phyloP scores from a whole-genome alignment of 768 basidiomycete genomes.

The Lactarius akahatsu region DNA sequence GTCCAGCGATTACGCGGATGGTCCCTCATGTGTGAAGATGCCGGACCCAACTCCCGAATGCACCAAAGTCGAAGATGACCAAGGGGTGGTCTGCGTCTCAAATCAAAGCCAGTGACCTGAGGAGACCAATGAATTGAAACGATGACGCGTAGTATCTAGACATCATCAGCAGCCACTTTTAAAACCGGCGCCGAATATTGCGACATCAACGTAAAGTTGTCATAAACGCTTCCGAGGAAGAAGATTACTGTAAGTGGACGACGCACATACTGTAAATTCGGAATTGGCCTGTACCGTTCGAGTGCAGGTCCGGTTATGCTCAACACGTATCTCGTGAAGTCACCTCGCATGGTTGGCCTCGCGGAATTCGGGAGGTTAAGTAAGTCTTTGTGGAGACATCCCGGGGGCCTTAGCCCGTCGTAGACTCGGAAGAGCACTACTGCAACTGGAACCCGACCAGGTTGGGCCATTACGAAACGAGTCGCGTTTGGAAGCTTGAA shows the following conservation, averaged over 20 bases:
- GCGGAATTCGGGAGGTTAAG: conserved; percentile 41
- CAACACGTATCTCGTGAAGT: conserved; percentile 37
- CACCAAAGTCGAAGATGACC: too few relatives aligned
- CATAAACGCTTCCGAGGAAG: not conserved
- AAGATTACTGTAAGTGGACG: not conserved
- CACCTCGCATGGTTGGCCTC: conserved; percentile 32
- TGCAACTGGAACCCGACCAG: conserved; percentile 43
- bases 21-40: conserved; percentile 19
- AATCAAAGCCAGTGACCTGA: not conserved
- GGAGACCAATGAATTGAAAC: not conserved
- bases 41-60: conserved; percentile 6
- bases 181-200: conserved; percentile 26
- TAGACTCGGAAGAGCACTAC: conserved; percentile 50
- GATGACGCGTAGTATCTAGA: conserved; percentile 33
- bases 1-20: conserved; percentile 17
- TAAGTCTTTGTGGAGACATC: conserved; percentile 53
- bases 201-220: not conserved
- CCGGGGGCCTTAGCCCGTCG: conserved; percentile 50
- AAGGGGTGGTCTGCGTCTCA: conserved; percentile 42
- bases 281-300: not conserved
- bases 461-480: conserved; percentile 37
- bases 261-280: not conserved
- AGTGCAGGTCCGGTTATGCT: not conserved
- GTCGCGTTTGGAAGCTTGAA: not conserved
- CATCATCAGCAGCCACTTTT: conserved; percentile 46